Evolutionary conservation across 2,329 filamentous ascomycete species (phyloP), one percentile per base, ranked within the genome.

Genomic region (Hypomyces perniciosus): DNA sequence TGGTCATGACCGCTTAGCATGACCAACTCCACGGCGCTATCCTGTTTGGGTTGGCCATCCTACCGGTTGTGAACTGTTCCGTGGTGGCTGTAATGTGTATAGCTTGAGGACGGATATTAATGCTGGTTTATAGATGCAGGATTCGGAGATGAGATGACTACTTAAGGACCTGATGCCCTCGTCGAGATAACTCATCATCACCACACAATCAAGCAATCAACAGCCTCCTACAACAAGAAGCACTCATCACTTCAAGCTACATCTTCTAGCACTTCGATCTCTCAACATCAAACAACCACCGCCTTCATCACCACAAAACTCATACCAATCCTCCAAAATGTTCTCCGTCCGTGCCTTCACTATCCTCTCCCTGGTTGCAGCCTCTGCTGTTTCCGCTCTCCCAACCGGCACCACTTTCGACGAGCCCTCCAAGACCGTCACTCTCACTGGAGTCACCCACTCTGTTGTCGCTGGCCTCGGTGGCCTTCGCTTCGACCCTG

Each of bases 401-500:
- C 48, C 52, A 8, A 42, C 48, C 12, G 39, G 28, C 29, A 54
- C 53, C n/a, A 50, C 44, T 10, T 13, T 13, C 8, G 46, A 46
- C 10, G 40, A 53, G 28, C 30, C 35, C 26, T 35, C 44, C 33
- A 44, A 39, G 33, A 38, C 41, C 27, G 34, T 20, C 13, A 20
- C 28, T n/a, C 31, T 29, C 26, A 41, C 40, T 8, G 39, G 52
- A 6, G 45, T 46, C 8, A 54, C 52, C 8, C 52, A 54, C 10
- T 41, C 44, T 4, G 35, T 54, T 20, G 49, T 48, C 7, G 52
- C 38, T 6, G 52, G 52, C 6, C 45, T 41, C 7, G 52, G 44
- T 2, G 52, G 52, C 5, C 62, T 81, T 31, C 69, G 62, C 26
- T 84, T 79, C 63, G 69, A 64, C 8, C 81, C 81, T 7, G 67